Evolutionary conservation across 2,329 filamentous ascomycete species (phyloP).

Genomic region (Apiospora saccharicola): DNA sequence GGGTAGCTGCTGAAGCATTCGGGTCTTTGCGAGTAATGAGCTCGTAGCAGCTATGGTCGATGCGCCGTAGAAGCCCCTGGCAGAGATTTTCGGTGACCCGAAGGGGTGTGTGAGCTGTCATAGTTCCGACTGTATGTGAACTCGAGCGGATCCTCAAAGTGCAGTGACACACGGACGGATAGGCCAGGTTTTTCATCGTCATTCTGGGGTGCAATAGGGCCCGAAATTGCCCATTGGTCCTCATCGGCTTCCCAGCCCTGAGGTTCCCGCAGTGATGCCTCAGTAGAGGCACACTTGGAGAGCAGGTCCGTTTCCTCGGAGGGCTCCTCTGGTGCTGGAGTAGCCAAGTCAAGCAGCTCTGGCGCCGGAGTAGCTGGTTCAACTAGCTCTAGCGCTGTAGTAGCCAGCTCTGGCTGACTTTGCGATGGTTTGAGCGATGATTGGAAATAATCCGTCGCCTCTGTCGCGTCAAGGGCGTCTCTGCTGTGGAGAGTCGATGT

Average conservation of each 20-base stretch:
- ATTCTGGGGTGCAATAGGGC: neutral
- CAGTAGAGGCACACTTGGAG: neutral
- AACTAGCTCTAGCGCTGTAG: no score
- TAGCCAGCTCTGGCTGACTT: neutral
- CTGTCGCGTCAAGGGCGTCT: neutral
- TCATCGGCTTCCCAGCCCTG: constrained; percentile 1
- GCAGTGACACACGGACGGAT: constrained; percentile 53
- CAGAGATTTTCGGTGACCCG: constrained; percentile 55
- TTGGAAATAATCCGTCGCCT: neutral
- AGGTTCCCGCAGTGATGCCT: constrained; percentile 7
- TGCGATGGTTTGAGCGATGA: neutral
- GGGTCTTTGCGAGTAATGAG: constrained; percentile 62
- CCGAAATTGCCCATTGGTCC: constrained; percentile 5
- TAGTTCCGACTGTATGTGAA: constrained; percentile 55
- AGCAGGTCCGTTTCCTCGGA: neutral
- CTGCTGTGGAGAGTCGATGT: neutral
- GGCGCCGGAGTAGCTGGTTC: no score
- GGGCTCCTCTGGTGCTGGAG: neutral
- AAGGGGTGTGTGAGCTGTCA: constrained; percentile 53
- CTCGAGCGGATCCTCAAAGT: constrained; percentile 53
- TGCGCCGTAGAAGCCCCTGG: constrained; percentile 56
- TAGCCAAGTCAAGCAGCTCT: neutral
- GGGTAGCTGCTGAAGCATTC: constrained; percentile 51
- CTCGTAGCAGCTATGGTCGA: constrained; percentile 60
- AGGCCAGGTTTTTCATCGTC: constrained; percentile 37